phyloP scores from a whole-genome alignment of 2,329 filamentous ascomycete genomes.

The Epichloe festucae region DNA sequence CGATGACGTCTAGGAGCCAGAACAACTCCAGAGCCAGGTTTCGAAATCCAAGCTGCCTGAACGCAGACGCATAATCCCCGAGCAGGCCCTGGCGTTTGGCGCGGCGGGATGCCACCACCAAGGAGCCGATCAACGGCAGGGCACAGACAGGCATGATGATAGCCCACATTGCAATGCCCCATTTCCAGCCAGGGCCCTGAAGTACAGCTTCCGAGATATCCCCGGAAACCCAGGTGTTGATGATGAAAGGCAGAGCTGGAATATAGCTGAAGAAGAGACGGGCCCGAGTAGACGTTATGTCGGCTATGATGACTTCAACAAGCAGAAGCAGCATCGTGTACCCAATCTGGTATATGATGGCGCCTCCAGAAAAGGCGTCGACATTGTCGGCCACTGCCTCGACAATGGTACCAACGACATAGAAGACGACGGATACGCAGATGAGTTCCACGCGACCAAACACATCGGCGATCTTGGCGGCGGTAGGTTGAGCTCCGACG shows the following conservation, averaged over 20 bases:
- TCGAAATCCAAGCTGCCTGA: constrained; percentile 25
- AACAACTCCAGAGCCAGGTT: constrained; percentile 32
- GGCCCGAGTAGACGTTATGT: constrained; percentile 53
- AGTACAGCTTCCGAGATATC: constrained; percentile 40
- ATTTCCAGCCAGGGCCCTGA: constrained; percentile 35
- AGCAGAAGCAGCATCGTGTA: constrained; percentile 46
- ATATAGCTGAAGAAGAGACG: constrained; percentile 50
- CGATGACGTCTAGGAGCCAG: constrained; percentile 41
- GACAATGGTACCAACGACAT: constrained; percentile 40
- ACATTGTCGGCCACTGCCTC: constrained; percentile 44
- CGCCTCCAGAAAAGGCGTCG: constrained; percentile 38
- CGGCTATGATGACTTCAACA: constrained; percentile 52
- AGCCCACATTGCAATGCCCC: constrained; percentile 55
- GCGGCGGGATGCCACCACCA: constrained; percentile 43
- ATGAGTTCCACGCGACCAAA: constrained; percentile 52
- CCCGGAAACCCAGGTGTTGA: constrained; percentile 50
- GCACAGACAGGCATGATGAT: constrained; percentile 51
- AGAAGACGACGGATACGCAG: constrained; percentile 35
- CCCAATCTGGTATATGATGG: constrained; percentile 54
- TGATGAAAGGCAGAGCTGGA: constrained; percentile 47
- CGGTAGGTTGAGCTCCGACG: constrained; percentile 44
- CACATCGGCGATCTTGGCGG: constrained; percentile 52
- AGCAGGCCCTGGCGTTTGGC: constrained; percentile 38
- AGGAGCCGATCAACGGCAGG: constrained; percentile 43
- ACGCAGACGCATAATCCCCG: constrained; percentile 10